Conservation (phyloP, 371 early-diverging fungal species). For the Mucor indicus region DNA sequence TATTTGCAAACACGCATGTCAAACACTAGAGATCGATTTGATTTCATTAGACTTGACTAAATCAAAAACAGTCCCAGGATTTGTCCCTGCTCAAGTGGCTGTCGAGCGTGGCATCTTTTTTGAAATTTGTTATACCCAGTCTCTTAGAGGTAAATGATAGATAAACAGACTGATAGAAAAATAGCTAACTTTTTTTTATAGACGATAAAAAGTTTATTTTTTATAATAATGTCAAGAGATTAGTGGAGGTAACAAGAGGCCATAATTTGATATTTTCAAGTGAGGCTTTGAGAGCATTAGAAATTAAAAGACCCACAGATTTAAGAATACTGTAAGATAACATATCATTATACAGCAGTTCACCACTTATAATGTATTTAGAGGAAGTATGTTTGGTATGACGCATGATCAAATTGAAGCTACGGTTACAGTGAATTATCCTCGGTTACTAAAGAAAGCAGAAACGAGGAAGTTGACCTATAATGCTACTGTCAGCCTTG, state of each 20-base stretch:
- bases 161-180: neutral
- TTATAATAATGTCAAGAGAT: conserved; percentile 70
- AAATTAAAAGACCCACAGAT: conserved; percentile 82
- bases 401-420: conserved; percentile 34
- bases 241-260: conserved; percentile 85
- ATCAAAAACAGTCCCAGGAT: conserved; percentile 47
- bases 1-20: conserved; percentile 74
- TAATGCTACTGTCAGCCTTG: conserved; percentile 50
- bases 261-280: conserved; percentile 83
- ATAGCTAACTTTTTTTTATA: conserved; percentile 10
- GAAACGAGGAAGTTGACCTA: conserved; percentile 61
- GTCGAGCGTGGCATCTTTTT: conserved; percentile 82
- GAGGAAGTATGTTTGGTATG: conserved; percentile 40
- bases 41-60: conserved; percentile 80
- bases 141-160: conserved; percentile 58
- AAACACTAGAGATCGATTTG: conserved; percentile 79
- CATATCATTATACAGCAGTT: neutral
- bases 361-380: conserved; percentile 4
- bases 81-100: conserved; percentile 68
- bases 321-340: conserved; percentile 72
- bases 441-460: conserved; percentile 34
- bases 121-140: conserved; percentile 81
- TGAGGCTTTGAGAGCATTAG: conserved; percentile 75
- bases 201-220: conserved; percentile 64
- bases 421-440: conserved; percentile 27